These are phyloP conservation scores for Phaffia rhodozyma DNA, from an alignment of 1,284 basidiomycete genomes.

Conservation along the genomic window DNA sequence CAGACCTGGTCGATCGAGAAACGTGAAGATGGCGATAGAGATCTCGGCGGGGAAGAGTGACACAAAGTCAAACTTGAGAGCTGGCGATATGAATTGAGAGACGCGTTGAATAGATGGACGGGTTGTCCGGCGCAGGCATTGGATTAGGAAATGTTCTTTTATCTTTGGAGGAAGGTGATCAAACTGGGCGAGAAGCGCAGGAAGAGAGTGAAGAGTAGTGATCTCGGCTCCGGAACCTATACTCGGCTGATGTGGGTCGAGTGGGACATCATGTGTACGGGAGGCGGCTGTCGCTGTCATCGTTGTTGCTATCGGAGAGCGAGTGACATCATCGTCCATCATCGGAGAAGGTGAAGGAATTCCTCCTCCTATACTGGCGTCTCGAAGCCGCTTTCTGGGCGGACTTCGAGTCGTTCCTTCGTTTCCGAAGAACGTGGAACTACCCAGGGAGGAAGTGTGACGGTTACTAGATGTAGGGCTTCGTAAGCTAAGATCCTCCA, in stretches of 20 bases:
- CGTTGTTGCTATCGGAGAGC: neutral
- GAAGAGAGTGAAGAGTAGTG: slow-evolving; percentile 32
- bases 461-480: neutral
- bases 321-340: neutral
- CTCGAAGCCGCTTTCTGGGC: slow-evolving; percentile 31
- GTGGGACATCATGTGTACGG: slow-evolving; percentile 1
- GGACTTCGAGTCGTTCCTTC: slow-evolving; percentile 20
- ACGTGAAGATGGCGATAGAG: slow-evolving; percentile 31
- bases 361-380: neutral
- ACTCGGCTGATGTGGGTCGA: slow-evolving; percentile 18
- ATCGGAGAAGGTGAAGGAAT: neutral
- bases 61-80: slow-evolving; percentile 34
- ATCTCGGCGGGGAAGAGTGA: slow-evolving; percentile 31
- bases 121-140: slow-evolving; percentile 32
- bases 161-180: slow-evolving; percentile 33
- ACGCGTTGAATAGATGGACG: slow-evolving; percentile 34
- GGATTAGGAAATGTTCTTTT: slow-evolving; percentile 36
- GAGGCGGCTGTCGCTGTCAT: slow-evolving; percentile 13
- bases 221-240: slow-evolving; percentile 31
- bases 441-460: neutral
- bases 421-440: neutral
- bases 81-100: slow-evolving; percentile 28
- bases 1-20: slow-evolving; percentile 27
- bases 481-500: neutral
- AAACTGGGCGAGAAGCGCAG: slow-evolving; percentile 29